Evolutionary conservation across 2,329 filamentous ascomycete genomes (phyloP).

Genomic region (Leptographium lundbergii): DNA sequence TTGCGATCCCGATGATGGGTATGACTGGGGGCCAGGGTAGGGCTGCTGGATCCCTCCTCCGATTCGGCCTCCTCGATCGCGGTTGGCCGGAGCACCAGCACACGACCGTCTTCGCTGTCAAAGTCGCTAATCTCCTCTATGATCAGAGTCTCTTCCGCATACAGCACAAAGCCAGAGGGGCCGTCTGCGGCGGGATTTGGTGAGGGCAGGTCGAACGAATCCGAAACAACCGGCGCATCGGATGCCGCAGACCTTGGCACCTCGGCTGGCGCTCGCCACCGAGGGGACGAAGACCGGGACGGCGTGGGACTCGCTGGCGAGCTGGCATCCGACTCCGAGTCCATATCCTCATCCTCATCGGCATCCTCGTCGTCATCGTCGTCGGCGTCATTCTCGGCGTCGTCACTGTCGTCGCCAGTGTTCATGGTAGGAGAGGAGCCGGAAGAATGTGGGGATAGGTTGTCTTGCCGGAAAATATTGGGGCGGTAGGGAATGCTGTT

Average conservation of each 20-base stretch:
- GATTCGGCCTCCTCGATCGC: slow-evolving; percentile 30
- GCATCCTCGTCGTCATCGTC: slow-evolving; percentile 3
- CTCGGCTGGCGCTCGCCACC: background rate
- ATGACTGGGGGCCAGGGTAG: background rate
- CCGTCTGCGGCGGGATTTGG: background rate
- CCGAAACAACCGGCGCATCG: background rate
- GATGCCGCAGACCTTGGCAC: background rate
- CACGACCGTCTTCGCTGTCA: slow-evolving; percentile 29
- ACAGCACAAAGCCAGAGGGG: background rate
- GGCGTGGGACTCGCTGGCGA: background rate
- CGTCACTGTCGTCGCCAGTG: background rate
- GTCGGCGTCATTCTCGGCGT: background rate
- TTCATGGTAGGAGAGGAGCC: slow-evolving; percentile 11
- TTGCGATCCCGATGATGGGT: background rate
- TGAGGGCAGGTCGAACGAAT: background rate
- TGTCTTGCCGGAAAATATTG: slow-evolving; percentile 16
- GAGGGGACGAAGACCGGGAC: background rate
- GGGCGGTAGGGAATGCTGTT: slow-evolving; percentile 20
- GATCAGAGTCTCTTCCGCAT: slow-evolving; percentile 18
- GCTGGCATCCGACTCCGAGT: slow-evolving; percentile 13
- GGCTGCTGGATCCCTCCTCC: background rate
- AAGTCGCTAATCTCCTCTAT: slow-evolving; percentile 34
- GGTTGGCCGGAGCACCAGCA: slow-evolving; percentile 29
- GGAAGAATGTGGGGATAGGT: slow-evolving; percentile 26
- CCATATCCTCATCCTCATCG: slow-evolving; percentile 3